Conservation (phyloP, 305 asterid genomes). For the Solanum chacoense region DNA sequence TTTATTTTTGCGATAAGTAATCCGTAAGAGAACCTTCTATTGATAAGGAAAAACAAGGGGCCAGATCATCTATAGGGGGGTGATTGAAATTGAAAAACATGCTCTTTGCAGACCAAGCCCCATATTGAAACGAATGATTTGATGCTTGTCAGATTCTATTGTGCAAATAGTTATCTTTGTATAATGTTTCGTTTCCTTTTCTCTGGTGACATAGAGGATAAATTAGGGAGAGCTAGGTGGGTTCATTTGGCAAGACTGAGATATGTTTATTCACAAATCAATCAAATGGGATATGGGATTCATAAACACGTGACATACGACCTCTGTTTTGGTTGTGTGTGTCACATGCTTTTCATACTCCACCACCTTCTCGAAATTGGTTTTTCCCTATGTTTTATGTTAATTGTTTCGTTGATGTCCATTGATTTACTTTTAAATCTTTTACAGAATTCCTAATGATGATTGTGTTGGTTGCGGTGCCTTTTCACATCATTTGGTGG, state of each 20-base stretch:
- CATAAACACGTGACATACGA: neutral
- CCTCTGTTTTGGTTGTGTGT: neutral
- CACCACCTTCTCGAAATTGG: neutral
- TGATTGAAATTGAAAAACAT: neutral
- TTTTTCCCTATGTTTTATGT: neutral
- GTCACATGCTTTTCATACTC: neutral
- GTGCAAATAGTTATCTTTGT: neutral
- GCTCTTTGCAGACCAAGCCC: neutral
- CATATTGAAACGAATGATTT: neutral
- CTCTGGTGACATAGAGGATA: neutral
- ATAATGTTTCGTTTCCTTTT: neutral
- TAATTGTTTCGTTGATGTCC: neutral
- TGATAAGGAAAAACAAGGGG: neutral
- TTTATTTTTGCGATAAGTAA: neutral
- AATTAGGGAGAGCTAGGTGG: neutral
- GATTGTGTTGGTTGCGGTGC: constrained; percentile 23
- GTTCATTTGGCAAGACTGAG: neutral
- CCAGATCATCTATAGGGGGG: neutral
- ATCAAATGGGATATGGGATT: neutral
- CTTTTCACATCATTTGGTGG: constrained; percentile 87
- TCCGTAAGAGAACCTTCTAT: neutral
- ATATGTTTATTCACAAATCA: neutral
- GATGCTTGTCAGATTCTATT: neutral
- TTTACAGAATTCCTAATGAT: neutral
- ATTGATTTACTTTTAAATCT: neutral